Conservation (phyloP, 2,329 filamentous ascomycete species). For the Calonectria pseudoturangicola region DNA sequence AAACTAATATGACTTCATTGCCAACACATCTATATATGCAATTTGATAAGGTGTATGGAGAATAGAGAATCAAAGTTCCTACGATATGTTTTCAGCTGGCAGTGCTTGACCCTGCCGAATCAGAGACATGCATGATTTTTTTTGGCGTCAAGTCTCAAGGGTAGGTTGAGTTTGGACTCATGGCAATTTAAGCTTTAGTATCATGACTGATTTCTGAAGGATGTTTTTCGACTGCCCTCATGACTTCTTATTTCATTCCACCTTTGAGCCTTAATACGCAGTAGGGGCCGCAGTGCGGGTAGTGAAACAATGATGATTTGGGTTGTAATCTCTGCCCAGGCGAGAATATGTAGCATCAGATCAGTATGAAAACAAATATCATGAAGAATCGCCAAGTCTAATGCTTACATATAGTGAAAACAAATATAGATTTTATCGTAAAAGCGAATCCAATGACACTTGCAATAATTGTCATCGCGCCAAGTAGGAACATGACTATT, state of each 20-base stretch:
- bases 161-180: not conserved
- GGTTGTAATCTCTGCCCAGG: conserved; percentile 17
- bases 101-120: too few relatives aligned
- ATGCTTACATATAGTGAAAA: conserved; percentile 6
- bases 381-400: too few relatives aligned
- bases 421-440: not conserved
- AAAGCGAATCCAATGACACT: conserved; percentile 5
- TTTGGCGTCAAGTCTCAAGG: too few relatives aligned
- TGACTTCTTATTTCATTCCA: not conserved
- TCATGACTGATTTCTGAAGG: not conserved
- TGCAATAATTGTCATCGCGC: not conserved
- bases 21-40: too few relatives aligned
- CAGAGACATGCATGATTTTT: too few relatives aligned
- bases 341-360: not conserved
- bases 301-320: conserved; percentile 20
- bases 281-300: conserved; percentile 8
- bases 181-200: not conserved
- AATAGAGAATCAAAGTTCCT: too few relatives aligned
- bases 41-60: too few relatives aligned
- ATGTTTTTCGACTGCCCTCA: not conserved
- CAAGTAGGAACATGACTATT: not conserved
- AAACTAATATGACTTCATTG: too few relatives aligned
- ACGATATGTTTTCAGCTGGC: too few relatives aligned
- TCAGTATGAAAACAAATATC: not conserved
- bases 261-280: not conserved